Evolutionary conservation across 495 filamentous ascomycete species (phyloP).

Genomic region (Penicillium chermesinum): DNA sequence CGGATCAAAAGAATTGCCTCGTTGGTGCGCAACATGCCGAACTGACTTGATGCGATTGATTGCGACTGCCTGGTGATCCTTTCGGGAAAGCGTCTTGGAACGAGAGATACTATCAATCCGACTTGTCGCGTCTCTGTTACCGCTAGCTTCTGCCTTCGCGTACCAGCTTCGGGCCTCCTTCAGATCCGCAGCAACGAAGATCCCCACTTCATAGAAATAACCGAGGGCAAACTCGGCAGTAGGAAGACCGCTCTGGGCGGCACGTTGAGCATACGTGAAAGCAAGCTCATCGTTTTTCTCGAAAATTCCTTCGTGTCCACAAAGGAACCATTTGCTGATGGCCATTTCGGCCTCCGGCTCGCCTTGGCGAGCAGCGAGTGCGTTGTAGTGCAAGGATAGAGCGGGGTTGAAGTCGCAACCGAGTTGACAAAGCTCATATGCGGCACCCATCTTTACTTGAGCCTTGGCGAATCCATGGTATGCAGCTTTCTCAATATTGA

Average conservation of each 20-base stretch:
- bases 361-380: constrained; percentile 81
- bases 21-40: constrained; percentile 79
- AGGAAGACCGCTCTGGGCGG: constrained; percentile 70
- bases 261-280: constrained; percentile 83
- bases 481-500: constrained; percentile 94
- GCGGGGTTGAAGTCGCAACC: constrained; percentile 93
- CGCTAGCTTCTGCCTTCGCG: constrained; percentile 79
- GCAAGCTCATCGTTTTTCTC: constrained; percentile 93
- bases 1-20: constrained; percentile 45
- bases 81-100: constrained; percentile 79
- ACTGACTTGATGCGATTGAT: constrained; percentile 81
- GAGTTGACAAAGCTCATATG: constrained; percentile 89
- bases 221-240: constrained; percentile 97
- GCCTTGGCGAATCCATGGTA: constrained; percentile 96
- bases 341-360: constrained; percentile 92
- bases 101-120: constrained; percentile 81
- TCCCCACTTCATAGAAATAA: constrained; percentile 96
- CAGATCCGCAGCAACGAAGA: constrained; percentile 75
- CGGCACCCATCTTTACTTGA: constrained; percentile 94
- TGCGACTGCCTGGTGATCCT: constrained; percentile 89
- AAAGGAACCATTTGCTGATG: constrained; percentile 98
- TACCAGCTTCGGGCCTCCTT: constrained; percentile 88
- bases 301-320: constrained; percentile 85
- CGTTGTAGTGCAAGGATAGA: constrained; percentile 91
- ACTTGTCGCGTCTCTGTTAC: constrained; percentile 81